Base-by-base conservation (phyloP, 805 yeast genomes). In the Suhomyces xylopsoci region DNA sequence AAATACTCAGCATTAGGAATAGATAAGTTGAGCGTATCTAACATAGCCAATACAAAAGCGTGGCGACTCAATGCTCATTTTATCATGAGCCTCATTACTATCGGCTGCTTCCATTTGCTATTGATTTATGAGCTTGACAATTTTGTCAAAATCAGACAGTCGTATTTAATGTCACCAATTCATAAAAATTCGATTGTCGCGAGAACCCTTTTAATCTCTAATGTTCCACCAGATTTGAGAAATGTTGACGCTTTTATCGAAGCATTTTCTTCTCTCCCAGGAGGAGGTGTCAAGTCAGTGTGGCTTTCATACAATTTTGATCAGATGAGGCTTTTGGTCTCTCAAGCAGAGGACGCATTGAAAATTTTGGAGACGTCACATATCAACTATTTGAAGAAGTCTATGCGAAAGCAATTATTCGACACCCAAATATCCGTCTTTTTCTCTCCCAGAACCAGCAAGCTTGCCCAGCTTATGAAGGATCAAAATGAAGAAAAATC, bases 21-120 rank as follows among this genome's bases (percentile, higher is more conserved):
- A 47, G 96, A 90, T 60, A 73, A 69, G 47, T 71, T 89, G 7
- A 87, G 96, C 17, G 80, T 88, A 65, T 82, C 94, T 3, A 87
- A 88, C 60, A 78, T 90, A 3, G 79, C 90, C 0, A 73, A 78
- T 5, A 58, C 74, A 2, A 80, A 81, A 45, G 78, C 83, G 0
- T 62, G 66, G 3, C 65, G 81, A 20, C 74, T 86, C 54, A 73
- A 83, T 53, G 81, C 83, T 20, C 97, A 90, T 66, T 79, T 90
- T 49, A 63, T 82, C 0, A 70, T 87, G 67, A 76, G 88, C 2
- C 51, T 85, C 0, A 58, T 82, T 2, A 80, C 84, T 0, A 75
- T 89, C 2, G 58, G 73, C 0, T 73, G 81, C 68, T 81, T 87
- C 54, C 88, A 88, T 58, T 67, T 73, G 50, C 60, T 86, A 22